phyloP scores from a whole-genome alignment of 176 grass and related monocot genomes.

The Rhynchospora pubera region DNA sequence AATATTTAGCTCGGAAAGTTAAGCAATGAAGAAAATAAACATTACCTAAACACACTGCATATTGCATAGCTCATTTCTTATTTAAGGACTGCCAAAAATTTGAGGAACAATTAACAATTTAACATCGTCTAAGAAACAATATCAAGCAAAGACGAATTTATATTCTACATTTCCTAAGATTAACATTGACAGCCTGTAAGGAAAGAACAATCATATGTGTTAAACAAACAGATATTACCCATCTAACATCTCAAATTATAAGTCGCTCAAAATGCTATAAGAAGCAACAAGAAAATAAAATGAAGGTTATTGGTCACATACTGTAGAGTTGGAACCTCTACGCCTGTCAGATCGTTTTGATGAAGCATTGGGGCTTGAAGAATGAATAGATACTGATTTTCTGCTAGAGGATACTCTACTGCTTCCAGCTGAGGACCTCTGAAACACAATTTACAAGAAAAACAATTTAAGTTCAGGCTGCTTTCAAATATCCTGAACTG shows the following conservation, averaged over 20 bases:
- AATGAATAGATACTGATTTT: constrained; percentile 51
- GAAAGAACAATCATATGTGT: neutral
- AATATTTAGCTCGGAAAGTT: neutral
- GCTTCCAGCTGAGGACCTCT: constrained; percentile 49
- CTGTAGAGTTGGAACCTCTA: constrained; percentile 49
- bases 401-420: constrained; percentile 42
- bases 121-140: neutral
- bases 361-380: constrained; percentile 50
- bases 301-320: constrained; percentile 20
- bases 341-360: constrained; percentile 78
- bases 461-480: neutral
- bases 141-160: neutral
- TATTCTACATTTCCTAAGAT: neutral
- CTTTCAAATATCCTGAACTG: neutral
- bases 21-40: neutral
- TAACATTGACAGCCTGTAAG: neutral
- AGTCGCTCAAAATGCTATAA: constrained; percentile 1
- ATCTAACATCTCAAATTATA: neutral
- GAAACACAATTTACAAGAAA: constrained; percentile 10
- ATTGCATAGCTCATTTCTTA: neutral
- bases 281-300: constrained; percentile 20
- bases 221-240: neutral
- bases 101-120: neutral
- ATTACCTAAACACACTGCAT: neutral
- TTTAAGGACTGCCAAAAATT: neutral